Base-by-base conservation (phyloP, 345 rosid genomes). In the Gossypium longicalyx region DNA sequence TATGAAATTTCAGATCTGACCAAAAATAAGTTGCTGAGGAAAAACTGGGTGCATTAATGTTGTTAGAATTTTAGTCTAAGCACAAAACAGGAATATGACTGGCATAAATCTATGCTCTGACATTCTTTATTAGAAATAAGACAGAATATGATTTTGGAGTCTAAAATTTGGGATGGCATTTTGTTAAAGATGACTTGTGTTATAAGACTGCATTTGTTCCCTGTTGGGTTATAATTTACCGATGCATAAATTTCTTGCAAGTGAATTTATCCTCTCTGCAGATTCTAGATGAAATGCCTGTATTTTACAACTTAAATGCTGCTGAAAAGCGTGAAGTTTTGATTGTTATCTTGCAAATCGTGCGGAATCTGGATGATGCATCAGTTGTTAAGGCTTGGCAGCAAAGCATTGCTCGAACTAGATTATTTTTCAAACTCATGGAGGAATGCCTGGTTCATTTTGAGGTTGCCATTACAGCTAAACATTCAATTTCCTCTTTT, bases 211-310 rank as follows among this genome's bases (percentile, higher is more conserved):
- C 45, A 11, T 34, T 54, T 34, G 56, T 71, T n/a, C 15, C 15
- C 8, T 3, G 16, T 27, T 8, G 51, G 13, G 17, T 72, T 56
- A 13, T 48, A 34, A 48, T 6, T 27, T 12, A 23, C 34, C 71
- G 16, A 67, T 54, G 16, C 27, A n/a, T 65, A 48, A 17, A 19
- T 34, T 60, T 52, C 41, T 74, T 16, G 74, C 77, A 71, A 38
- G 58, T 74, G 73, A 66, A 72, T 70, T 54, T 81, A 70, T 80
- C 43, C 23, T 62, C 45, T 77, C 38, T 85, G 93, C 97, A 95
- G 99, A 95, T 95, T 80, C 84, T 95, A 51, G 99, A 95, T 83
- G 99, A 95, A 88, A 95, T 95, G 99, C 99, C 99, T 53, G 97
- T 95, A 65, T 95, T 93, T 80, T 95, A 95, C 89, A 93, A 91